Percentiles rank a stretch among this genome's conserved stretches.
Evolutionary conservation across 345 rosid species (phyloP).

Genomic region (Melaleuca quinquenervia): DNA sequence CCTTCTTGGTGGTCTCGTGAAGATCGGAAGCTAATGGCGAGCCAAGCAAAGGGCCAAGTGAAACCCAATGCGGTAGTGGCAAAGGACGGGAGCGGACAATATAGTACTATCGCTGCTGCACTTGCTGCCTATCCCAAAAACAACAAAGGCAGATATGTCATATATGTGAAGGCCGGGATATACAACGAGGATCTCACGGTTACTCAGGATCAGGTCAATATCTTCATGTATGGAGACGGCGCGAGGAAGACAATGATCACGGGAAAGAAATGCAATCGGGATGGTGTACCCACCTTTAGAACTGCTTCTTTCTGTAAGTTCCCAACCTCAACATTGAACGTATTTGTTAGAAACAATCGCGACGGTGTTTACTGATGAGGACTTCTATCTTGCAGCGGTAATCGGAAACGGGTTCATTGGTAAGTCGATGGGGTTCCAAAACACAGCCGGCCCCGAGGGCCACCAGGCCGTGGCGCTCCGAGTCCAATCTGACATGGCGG

Average conservation of each 20-base stretch:
- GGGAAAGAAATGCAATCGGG: slow-evolving; percentile 24
- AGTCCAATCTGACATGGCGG: slow-evolving; percentile 29
- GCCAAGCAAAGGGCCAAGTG: neutral
- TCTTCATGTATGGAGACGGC: slow-evolving; percentile 69
- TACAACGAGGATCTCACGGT: slow-evolving; percentile 36
- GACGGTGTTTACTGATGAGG: neutral
- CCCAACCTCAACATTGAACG: too few relatives aligned
- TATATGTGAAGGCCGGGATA: slow-evolving; percentile 59
- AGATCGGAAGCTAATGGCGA: slow-evolving; percentile 24
- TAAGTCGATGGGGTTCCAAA: slow-evolving; percentile 42
- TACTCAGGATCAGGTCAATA: slow-evolving; percentile 33
- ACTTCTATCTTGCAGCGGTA: slow-evolving; percentile 16
- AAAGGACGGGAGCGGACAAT: slow-evolving; percentile 39
- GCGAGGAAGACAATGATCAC: slow-evolving; percentile 52
- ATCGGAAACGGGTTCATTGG: slow-evolving; percentile 28
- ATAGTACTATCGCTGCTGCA: slow-evolving; percentile 24
- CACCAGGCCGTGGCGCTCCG: slow-evolving; percentile 54
- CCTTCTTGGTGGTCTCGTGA: slow-evolving; percentile 26
- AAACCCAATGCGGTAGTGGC: slow-evolving; percentile 34
- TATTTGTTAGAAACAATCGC: neutral
- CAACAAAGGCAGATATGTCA: slow-evolving; percentile 28
- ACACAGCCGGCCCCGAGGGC: slow-evolving; percentile 40
- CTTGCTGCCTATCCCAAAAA: slow-evolving; percentile 27
- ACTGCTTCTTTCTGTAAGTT: slow-evolving; percentile 39
- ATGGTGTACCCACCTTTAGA: slow-evolving; percentile 30